phyloP scores from a whole-genome alignment of 345 rosid species.

The Linum trigynum region DNA sequence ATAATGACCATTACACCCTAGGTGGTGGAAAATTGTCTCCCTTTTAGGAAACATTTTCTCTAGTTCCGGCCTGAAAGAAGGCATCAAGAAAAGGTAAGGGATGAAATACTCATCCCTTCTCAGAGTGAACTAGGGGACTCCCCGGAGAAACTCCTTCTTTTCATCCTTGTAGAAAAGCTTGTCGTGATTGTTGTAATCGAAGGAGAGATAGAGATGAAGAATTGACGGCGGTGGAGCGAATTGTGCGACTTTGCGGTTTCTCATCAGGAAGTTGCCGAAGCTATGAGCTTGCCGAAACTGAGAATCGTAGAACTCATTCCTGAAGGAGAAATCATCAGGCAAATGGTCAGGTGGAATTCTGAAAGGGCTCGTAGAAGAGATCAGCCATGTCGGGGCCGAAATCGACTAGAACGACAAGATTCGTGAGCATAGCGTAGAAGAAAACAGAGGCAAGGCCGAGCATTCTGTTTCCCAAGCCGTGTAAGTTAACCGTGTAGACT shows the following conservation, averaged over 20 bases:
- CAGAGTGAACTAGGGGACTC: conserved; percentile 17
- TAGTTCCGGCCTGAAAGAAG: conserved; percentile 9
- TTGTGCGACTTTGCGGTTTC: neutral
- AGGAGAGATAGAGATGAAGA: conserved; percentile 4
- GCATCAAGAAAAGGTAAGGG: conserved; percentile 18
- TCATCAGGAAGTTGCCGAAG: neutral
- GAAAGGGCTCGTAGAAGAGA: conserved; percentile 23
- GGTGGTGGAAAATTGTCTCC: conserved; percentile 19
- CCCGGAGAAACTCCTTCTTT: conserved; percentile 6
- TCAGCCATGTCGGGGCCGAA: conserved; percentile 10
- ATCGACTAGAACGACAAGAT: conserved; percentile 18
- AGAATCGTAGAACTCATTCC: neutral
- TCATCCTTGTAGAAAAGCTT: conserved; percentile 13
- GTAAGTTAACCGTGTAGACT: neutral
- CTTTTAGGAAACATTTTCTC: conserved; percentile 17
- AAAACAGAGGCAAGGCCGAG: conserved; percentile 14
- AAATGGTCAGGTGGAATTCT: conserved; percentile 14
- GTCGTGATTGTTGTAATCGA: conserved; percentile 2
- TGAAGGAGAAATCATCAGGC: conserved; percentile 9
- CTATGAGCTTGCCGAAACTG: neutral
- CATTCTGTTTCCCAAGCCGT: conserved; percentile 22
- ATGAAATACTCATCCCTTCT: conserved; percentile 18
- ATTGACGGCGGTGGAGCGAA: conserved; percentile 2
- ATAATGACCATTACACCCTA: too few relatives aligned
- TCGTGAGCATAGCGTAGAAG: conserved; percentile 15